Conservation (phyloP, 2,329 filamentous ascomycete genomes). For the Microsporum canis region DNA sequence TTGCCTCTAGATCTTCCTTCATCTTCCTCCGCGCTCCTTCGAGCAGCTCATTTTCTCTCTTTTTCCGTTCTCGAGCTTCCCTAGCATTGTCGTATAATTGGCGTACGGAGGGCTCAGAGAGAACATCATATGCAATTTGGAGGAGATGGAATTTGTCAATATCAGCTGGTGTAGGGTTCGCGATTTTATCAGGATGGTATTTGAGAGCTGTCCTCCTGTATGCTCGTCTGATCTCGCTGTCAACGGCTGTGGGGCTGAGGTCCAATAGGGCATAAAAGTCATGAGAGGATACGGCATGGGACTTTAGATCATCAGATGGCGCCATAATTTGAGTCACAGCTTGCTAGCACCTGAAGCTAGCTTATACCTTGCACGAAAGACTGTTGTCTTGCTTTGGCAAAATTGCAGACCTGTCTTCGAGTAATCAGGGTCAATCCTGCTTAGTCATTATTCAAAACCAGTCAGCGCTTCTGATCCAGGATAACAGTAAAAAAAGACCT, state of each 20-base stretch:
- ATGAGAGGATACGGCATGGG: conserved; percentile 49
- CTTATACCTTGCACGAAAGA: background rate
- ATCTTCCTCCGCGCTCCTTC: conserved; percentile 61
- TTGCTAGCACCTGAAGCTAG: background rate
- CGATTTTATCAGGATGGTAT: conserved; percentile 87
- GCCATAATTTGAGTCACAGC: conserved; percentile 18
- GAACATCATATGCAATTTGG: conserved; percentile 74
- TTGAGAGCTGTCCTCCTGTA: conserved; percentile 80
- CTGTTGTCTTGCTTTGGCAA: background rate
- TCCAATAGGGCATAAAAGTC: conserved; percentile 72
- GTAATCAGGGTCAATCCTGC: background rate
- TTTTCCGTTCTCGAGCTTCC: conserved; percentile 57
- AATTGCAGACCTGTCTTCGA: background rate
- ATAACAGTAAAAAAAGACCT: no score
- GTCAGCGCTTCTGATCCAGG: no score
- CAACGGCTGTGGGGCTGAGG: conserved; percentile 52
- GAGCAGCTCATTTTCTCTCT: conserved; percentile 60
- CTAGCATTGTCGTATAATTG: conserved; percentile 67
- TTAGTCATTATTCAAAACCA: background rate
- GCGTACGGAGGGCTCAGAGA: conserved; percentile 59
- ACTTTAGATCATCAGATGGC: conserved; percentile 37
- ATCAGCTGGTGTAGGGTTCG: conserved; percentile 53
- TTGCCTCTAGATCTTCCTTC: conserved; percentile 73
- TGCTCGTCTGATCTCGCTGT: conserved; percentile 67
- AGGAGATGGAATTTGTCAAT: conserved; percentile 74